Evolutionary conservation across 164 flowering plant genomes (phyloP), one percentile per base, ranked within the genome.

Genomic region (Dillenia suffruticosa): DNA sequence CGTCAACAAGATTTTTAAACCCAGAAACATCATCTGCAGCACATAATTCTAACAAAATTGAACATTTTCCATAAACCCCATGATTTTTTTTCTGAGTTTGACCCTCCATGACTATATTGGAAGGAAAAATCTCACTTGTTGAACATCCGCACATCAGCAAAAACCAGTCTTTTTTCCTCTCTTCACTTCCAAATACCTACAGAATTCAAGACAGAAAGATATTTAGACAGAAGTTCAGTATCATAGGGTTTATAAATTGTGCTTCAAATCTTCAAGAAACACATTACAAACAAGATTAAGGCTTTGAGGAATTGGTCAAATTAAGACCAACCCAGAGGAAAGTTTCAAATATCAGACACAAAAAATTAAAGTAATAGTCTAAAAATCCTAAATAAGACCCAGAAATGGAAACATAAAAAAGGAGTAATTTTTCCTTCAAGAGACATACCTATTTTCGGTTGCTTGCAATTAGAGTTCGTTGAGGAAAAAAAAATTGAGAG

Each of bases 41-140:
- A 2, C 96, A 70, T 5, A 88, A 70, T 44, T 90, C 98, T 9
- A 93, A 96, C 72, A 90, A 71, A 56, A 67, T 40, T 2, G 94
- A 83, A 56, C 65, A 65, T 19, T 63, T 65, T 43, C 46, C 15
- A 10, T 44, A 51, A 17, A 56, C 22, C 40, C 62, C 74, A 44
- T 58, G 66, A 40, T 70, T 66, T 43, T 51, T 63, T 44, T 65
- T 62, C 51, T 46, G 68, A 14, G 49, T 45, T 64, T 69, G 76
- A 14, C 60, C 77, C 51, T 81, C 88, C 89, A 79, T 85, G 59
- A 40, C 16, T 1, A 60, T 14, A 49, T 57, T 63, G 19, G 72
- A 44, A 32, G 82, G 54, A 64, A 22, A 60, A 43, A 59, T 54
- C n/a, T 75, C 63, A 52, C 72, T 62, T 69, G 79, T 75, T 1